Evolutionary conservation across 257 asterid genomes (phyloP), one percentile per base, ranked within the genome.

Genomic region (Buddleja alternifolia): DNA sequence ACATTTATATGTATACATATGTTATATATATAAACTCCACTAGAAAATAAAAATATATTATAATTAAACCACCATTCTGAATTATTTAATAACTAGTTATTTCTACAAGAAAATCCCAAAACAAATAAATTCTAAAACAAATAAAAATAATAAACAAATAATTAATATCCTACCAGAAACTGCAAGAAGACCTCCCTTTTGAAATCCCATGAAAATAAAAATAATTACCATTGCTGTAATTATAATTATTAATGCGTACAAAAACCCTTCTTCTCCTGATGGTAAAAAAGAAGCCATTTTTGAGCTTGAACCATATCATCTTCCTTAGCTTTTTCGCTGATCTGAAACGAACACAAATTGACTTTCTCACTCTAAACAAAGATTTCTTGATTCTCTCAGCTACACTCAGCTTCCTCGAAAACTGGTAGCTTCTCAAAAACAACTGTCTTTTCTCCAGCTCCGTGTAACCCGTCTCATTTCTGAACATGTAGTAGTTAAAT

Each of bases 391-490:
- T 74, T 73, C 73, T 86, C 63, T 86, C 90, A 7, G 47, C n/a
- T 4, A 82, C 59, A 37, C 83, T 82, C 81, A 77, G 80, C 76
- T 86, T 86, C 75, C 93, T 72, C 70, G 89, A 80, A 19, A 88
- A 88, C 48, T 84, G 96, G 56, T 88, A 88, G 73, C 96, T 88
- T 73, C 93, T 78, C 78, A 88, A 54, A 65, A 86, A 88, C 54
- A 88, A 55, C 71, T 77, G 96, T 73, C 96, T 77, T 62, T 88
- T 88, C 69, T 88, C 91, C 74, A 83, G 65, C 10, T 80, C 92
- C 0, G 82, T 74, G 77, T 80, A 78, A 29, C 77, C 88, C 71
- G 39, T 55, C 36, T 73, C 71, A 23, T 58, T 73, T 50, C 84
- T 61, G 71, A 77, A 80, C 67, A 75, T 53, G 75, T 63, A 77